Evolutionary conservation across 495 filamentous ascomycete species (phyloP).

Genomic region (Talaromyces trachyspermus): DNA sequence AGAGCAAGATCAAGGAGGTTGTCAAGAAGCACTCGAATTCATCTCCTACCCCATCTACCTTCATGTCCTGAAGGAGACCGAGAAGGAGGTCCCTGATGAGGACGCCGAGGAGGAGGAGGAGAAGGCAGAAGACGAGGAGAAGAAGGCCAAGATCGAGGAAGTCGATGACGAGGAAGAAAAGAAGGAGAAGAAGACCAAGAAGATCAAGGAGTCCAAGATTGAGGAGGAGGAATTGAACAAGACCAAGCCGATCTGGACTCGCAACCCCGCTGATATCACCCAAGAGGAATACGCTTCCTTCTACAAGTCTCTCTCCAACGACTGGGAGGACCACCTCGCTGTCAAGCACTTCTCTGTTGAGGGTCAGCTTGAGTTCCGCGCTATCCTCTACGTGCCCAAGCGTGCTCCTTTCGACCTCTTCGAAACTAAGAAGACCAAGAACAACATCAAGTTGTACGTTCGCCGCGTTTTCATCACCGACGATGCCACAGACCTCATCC

Average conservation of each 20-base stretch:
- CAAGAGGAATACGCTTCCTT: constrained; percentile 96
- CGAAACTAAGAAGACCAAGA: constrained; percentile 99
- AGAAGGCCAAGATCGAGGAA: constrained; percentile 78
- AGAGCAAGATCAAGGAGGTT: constrained; percentile 99
- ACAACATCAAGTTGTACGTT: constrained; percentile 99
- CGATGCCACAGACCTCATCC: constrained; percentile 96
- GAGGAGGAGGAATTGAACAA: constrained; percentile 99
- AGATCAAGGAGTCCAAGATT: constrained; percentile 95
- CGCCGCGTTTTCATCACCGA: constrained; percentile 99
- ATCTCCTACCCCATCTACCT: constrained; percentile 99
- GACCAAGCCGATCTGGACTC: constrained; percentile 99
- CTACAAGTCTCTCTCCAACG: constrained; percentile 98
- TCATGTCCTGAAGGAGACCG: constrained; percentile 96
- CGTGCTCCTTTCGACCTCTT: constrained; percentile 99
- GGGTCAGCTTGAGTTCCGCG: constrained; percentile 99
- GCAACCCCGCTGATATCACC: constrained; percentile 92
- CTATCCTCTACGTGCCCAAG: constrained; percentile 99
- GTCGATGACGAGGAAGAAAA: constrained; percentile 72
- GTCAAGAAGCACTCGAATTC: constrained; percentile 99
- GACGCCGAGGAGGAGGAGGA: constrained; percentile 70
- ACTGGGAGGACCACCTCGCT: constrained; percentile 98
- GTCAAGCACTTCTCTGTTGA: constrained; percentile 99
- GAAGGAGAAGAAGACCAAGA: constrained; percentile 96
- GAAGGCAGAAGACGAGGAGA: constrained; percentile 65
- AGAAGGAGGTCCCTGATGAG: constrained; percentile 97